Percentiles rank a stretch among this genome's conserved stretches.
These are phyloP conservation scores for Neurospora pannonica DNA, from an alignment of 495 filamentous ascomycete species.

Conservation along the genomic window DNA sequence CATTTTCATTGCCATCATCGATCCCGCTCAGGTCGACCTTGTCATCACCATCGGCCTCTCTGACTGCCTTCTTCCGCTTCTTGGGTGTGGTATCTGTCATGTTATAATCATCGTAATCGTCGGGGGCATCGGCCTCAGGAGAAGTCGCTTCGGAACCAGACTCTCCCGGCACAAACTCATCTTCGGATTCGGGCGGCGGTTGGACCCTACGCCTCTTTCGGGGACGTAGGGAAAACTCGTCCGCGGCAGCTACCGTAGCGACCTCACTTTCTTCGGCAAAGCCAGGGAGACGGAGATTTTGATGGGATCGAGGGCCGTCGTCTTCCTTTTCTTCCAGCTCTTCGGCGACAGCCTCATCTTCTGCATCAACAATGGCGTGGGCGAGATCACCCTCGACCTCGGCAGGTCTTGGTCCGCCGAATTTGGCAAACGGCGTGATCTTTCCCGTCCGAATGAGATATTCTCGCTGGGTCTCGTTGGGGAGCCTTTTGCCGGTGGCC, in stretches of 20 bases:
- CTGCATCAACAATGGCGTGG: constrained; percentile 67
- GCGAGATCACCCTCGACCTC: constrained; percentile 53
- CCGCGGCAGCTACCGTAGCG: constrained; percentile 24
- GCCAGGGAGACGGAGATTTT: constrained; percentile 70
- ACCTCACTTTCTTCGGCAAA: constrained; percentile 47
- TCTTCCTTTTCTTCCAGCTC: constrained; percentile 48
- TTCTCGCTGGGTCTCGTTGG: constrained; percentile 74
- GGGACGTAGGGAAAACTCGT: constrained; percentile 41
- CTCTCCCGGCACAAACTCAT: constrained; percentile 31
- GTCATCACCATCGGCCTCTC: constrained; percentile 28
- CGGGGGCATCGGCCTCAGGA: constrained; percentile 18
- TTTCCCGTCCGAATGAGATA: constrained; percentile 93
- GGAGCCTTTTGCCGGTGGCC: constrained; percentile 40
- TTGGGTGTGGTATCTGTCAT: constrained; percentile 24
- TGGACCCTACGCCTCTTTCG: constrained; percentile 34
- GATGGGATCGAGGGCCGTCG: constrained; percentile 60
- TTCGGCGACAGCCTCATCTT: constrained; percentile 45
- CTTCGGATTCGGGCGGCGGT: constrained; percentile 28
- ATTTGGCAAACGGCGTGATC: constrained; percentile 86
- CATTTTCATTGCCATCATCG: constrained; percentile 83
- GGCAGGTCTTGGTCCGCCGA: constrained; percentile 43
- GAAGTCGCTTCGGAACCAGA: constrained; percentile 17
- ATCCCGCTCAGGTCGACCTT: constrained; percentile 64
- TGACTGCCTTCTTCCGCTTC: constrained; percentile 30
- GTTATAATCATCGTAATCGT: constrained; percentile 30